Conservation (phyloP, 176 grass and related monocot species). For the Thalia dealbata region DNA sequence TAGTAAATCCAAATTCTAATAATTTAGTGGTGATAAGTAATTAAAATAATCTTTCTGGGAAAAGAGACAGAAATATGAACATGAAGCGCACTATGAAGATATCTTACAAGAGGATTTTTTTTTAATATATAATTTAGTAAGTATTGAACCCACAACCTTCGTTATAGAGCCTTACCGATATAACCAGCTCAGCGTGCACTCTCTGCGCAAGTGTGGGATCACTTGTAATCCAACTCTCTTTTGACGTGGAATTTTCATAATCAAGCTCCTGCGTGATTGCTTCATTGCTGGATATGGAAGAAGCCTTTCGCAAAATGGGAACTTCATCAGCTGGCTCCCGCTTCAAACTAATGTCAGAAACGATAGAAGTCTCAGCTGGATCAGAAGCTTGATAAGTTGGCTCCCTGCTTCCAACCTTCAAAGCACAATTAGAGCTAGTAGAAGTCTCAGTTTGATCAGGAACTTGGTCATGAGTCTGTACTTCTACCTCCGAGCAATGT, state of each 20-base stretch:
- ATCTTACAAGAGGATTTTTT: constrained; percentile 45
- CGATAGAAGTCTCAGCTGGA: neutral
- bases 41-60: no score
- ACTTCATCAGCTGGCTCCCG: constrained; percentile 13
- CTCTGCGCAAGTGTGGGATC: constrained; percentile 29
- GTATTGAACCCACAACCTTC: no score
- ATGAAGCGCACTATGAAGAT: neutral
- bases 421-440: neutral
- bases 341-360: no score
- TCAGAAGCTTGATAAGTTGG: neutral
- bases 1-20: no score
- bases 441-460: neutral
- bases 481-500: constrained; percentile 21
- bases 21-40: no score
- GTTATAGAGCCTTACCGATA: no score
- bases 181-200: no score
- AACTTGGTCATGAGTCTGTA: constrained; percentile 23
- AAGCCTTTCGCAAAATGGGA: neutral
- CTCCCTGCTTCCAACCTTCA: constrained; percentile 20
- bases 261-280: constrained; percentile 1
- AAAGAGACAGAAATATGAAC: neutral
- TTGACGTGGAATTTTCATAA: neutral
- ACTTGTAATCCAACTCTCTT: constrained; percentile 27
- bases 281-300: constrained; percentile 4
- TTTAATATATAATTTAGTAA: no score